Evolutionary conservation across 345 rosid species (phyloP).

Genomic region (Firmiana major): DNA sequence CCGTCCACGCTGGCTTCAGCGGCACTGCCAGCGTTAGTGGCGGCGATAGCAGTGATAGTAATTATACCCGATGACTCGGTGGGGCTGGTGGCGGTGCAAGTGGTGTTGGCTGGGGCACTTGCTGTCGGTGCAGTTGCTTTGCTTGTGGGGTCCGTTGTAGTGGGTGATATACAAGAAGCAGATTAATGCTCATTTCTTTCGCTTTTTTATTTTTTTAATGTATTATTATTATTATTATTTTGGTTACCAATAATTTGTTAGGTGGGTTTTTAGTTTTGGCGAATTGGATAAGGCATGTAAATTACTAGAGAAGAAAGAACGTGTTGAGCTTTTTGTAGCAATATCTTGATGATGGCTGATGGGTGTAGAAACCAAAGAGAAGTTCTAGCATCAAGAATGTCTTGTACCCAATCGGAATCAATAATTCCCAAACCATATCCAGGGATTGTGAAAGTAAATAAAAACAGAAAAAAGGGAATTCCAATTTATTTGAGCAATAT

Average conservation of each 20-base stretch:
- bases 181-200: slow-evolving; percentile 36
- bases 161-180: slow-evolving; percentile 84
- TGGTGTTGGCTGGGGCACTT: slow-evolving; percentile 63
- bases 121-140: slow-evolving; percentile 66
- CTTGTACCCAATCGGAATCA: no score
- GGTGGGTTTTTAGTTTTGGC: neutral
- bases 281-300: neutral
- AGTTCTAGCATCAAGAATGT: neutral
- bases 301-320: no score
- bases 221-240: neutral
- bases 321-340: neutral
- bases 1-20: slow-evolving; percentile 79
- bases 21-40: slow-evolving; percentile 62
- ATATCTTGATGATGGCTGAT: neutral
- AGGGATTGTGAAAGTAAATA: no score
- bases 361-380: neutral
- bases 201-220: neutral
- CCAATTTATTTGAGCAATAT: neutral
- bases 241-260: neutral
- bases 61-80: slow-evolving; percentile 80
- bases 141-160: slow-evolving; percentile 69
- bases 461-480: neutral
- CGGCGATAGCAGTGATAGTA: slow-evolving; percentile 64
- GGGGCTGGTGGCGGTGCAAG: slow-evolving; percentile 59
- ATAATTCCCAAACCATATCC: no score